phyloP scores from a whole-genome alignment of 805 yeast species.

The Candida fluviatilis region DNA sequence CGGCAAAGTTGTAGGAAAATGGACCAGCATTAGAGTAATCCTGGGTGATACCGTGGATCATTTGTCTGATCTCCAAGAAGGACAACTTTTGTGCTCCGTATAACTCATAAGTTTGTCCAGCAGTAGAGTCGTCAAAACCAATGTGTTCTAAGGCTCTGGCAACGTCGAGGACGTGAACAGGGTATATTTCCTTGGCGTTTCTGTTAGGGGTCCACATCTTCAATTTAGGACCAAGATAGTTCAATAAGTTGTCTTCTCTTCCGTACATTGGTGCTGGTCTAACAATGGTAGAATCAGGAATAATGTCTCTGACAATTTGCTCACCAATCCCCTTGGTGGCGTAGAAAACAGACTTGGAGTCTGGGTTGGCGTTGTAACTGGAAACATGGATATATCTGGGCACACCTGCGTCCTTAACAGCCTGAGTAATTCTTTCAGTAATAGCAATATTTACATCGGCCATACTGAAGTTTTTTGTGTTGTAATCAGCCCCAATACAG shows the following conservation, averaged over 20 bases:
- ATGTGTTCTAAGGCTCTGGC: constrained; percentile 75
- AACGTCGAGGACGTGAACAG: constrained; percentile 75
- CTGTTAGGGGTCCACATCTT: constrained; percentile 64
- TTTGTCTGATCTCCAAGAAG: constrained; percentile 59
- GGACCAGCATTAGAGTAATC: constrained; percentile 43
- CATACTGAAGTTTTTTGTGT: constrained; percentile 77
- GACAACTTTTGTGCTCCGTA: constrained; percentile 66
- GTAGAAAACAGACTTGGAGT: constrained; percentile 65
- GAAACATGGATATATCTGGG: constrained; percentile 78
- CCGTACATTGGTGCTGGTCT: constrained; percentile 83
- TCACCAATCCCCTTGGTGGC: constrained; percentile 82
- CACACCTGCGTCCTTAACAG: constrained; percentile 64
- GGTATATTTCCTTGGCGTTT: constrained; percentile 58
- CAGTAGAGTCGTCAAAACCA: constrained; percentile 77
- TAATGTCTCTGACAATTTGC: constrained; percentile 57
- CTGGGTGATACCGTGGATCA: constrained; percentile 62
- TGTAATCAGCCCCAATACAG: constrained; percentile 69
- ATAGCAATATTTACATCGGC: constrained; percentile 81
- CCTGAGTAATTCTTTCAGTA: constrained; percentile 71
- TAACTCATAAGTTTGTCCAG: constrained; percentile 72
- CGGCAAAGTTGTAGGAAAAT: constrained; percentile 39
- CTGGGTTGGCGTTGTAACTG: constrained; percentile 67
- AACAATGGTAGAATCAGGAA: constrained; percentile 78
- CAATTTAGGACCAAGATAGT: constrained; percentile 51
- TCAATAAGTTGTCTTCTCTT: constrained; percentile 65